Evolutionary conservation across 2,329 filamentous ascomycete genomes (phyloP), one percentile per base, ranked within the genome.

Genomic region (Neurospora sp.): DNA sequence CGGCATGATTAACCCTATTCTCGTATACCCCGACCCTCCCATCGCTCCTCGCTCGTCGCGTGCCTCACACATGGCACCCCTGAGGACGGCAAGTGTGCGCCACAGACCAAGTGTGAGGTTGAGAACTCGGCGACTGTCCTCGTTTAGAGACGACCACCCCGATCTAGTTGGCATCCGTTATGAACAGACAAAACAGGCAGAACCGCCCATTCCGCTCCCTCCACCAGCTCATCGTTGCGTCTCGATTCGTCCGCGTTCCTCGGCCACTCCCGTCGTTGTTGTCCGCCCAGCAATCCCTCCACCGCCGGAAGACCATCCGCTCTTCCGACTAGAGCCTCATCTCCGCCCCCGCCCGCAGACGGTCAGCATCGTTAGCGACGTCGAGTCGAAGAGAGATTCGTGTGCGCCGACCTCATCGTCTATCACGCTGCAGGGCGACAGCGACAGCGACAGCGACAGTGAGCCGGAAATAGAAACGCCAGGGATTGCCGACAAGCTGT

Each of bases 181-280:
- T 80, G 88, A 90, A 76, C 84, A 89, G 78, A 87, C 86, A 42
- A 80, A 84, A 68, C 83, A 85, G 74, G 85, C 85, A 67, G 84
- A 86, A 77, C 85, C 85, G 71, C 88, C 87, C 42, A 86, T 88
- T 73, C 84, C 84, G 66, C 78, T 87, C 71, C 76, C 78, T 68
- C 77, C 83, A 67, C 82, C 84, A 72, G 80, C 81, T 75, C 82
- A 78, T 76, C 80, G 78, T 77, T 78, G 72, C 80, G 79, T 72
- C 75, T 71, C 67, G 74, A 73, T 74, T 69, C 79, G 72, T 70
- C 72, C 73, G 73, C 73, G 23, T 70, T 73, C 73, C 33, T 72
- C 74, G 15, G 58, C 73, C 19, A 69, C 66, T 42, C 75, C 68
- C 69, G 71, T 73, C 70, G 73, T 80, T 36, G 73, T 84, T 40